Conservation (phyloP, 768 basidiomycete species). For the Tremella fuciformis region DNA sequence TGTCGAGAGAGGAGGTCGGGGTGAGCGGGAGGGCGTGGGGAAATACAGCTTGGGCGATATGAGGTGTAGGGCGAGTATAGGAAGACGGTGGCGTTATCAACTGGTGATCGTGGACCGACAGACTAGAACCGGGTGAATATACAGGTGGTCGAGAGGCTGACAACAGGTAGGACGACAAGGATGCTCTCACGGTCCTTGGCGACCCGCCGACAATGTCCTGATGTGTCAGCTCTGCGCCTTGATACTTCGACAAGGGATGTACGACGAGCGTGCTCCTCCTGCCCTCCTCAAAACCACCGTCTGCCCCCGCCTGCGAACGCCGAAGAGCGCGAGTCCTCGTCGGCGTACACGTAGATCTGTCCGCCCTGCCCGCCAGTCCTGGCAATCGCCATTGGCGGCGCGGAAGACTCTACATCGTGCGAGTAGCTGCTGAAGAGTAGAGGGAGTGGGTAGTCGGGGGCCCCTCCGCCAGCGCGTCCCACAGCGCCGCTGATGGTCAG, state of each 20-base stretch:
- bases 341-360: constrained; percentile 42
- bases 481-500: constrained; percentile 27
- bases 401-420: constrained; percentile 28
- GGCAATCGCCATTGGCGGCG: constrained; percentile 41
- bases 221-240: constrained; percentile 3
- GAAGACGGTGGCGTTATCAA: constrained; percentile 28
- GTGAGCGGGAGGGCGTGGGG: constrained; percentile 30
- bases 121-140: constrained; percentile 5
- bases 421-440: constrained; percentile 24
- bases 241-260: constrained; percentile 12
- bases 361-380: constrained; percentile 44
- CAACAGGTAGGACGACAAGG: constrained; percentile 51
- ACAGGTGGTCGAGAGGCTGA: constrained; percentile 27
- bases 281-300: constrained; percentile 53
- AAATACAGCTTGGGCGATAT: constrained; percentile 1
- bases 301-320: constrained; percentile 47
- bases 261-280: constrained; percentile 50
- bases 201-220: constrained; percentile 47
- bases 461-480: constrained; percentile 43
- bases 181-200: constrained; percentile 49
- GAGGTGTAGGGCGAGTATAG: constrained; percentile 12
- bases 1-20: constrained; percentile 18
- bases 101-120: constrained; percentile 11
- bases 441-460: constrained; percentile 22
- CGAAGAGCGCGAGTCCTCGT: constrained; percentile 16